Evolutionary conservation across 176 grass and related monocot species (phyloP).

Genomic region (Oryza brachyantha): DNA sequence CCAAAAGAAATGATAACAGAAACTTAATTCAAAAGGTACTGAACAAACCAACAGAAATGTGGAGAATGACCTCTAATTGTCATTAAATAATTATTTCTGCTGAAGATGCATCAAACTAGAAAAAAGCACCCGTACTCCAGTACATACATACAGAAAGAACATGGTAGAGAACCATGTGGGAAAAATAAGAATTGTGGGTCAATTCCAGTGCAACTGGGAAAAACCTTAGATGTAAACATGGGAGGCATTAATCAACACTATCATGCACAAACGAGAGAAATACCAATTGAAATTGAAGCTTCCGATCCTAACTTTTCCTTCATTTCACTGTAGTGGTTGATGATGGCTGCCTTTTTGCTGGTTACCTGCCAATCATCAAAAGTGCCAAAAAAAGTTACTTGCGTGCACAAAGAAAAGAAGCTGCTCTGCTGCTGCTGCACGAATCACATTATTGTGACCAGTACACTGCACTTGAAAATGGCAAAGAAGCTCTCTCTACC

Average conservation of each 20-base stretch:
- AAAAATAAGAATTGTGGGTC: neutral
- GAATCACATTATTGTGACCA: constrained; percentile 13
- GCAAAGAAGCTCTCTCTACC: constrained; percentile 42
- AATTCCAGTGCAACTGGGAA: neutral
- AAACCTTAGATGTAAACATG: constrained; percentile 3
- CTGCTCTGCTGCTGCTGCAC: neutral
- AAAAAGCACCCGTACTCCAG: neutral
- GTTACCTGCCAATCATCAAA: constrained; percentile 62
- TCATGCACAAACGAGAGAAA: constrained; percentile 8
- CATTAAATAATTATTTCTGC: neutral
- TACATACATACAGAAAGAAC: neutral
- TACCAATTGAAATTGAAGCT: constrained; percentile 84
- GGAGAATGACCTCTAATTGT: neutral
- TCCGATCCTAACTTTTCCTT: constrained; percentile 83
- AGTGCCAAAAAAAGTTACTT: constrained; percentile 23
- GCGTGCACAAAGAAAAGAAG: constrained; percentile 22
- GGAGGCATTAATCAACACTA: neutral
- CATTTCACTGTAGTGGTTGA: constrained; percentile 81
- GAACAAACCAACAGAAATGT: neutral
- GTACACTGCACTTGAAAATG: constrained; percentile 13
- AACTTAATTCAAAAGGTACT: neutral
- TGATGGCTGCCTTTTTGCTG: constrained; percentile 93
- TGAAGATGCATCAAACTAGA: neutral
- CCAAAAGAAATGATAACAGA: neutral
- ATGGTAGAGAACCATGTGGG: neutral